Base-by-base conservation (phyloP, 2,329 filamentous ascomycete species). In the Alternaria hordeiaustralica region DNA sequence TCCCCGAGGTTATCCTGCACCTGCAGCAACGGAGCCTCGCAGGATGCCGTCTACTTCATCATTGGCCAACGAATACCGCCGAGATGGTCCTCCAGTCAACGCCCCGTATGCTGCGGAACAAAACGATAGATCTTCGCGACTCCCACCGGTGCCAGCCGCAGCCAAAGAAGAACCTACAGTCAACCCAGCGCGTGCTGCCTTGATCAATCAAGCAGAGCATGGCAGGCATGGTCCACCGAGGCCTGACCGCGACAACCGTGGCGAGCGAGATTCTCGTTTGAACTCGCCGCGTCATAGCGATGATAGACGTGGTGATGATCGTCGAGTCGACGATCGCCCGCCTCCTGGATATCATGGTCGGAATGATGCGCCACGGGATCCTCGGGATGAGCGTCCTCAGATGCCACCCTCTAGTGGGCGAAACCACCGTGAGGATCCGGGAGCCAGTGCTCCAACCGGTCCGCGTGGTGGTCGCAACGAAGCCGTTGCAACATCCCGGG, bases 371-470 rank as follows among this genome's bases (percentile, higher is more conserved):
- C 54, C 65, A 55, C 75, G 73, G 10, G 75, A 79, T 23, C 66
- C 72, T 60, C 71, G 75, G n/a, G 78, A 79, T 30, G 78, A 79
- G 28, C 74, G 75, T n/a, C 64, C 64, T 8, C 72, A 63, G 23
- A 44, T 65, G n/a, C 66, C 60, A 5, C 67, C 67, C n/a, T 63
- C 71, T 21, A 61, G 74, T 47, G 79, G 75, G 41, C 81, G 80
- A 65, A 85, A 81, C 60, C 75, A 77, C 26, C 74, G 78, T 23
- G 76, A 80, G 8, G 78, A 78, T n/a, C 67, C 75, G 11, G 80
- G 82, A 53, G 78, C 80, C 25, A 74, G 73, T 41, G 80, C 86
- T 47, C 87, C 87, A 6, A 84, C 83, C 20, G 87, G 86, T 15
- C 87, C 87, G 57, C 84, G 86, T 60, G 79, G 79, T 54, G 82